Percentiles rank a stretch among this genome's conserved stretches.
Conservation (phyloP, 2,329 filamentous ascomycete species). For the Sporothrix sp. region DNA sequence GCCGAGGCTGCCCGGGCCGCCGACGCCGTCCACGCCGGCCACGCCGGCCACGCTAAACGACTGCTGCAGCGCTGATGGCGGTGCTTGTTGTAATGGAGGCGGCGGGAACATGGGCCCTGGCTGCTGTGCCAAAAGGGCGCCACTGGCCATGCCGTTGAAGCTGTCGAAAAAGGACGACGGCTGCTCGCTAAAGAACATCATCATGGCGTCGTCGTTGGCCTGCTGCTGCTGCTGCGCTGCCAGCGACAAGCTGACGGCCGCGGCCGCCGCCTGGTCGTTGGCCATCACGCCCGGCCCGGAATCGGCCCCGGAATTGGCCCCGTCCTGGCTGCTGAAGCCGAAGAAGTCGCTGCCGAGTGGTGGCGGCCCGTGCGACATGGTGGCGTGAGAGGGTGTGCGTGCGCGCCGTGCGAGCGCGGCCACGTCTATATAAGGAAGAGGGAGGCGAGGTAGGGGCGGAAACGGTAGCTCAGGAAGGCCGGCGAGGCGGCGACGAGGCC, state of each 20-base stretch:
- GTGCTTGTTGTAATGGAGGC: background rate
- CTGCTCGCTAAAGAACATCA: conserved; percentile 34
- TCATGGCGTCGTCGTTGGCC: conserved; percentile 27
- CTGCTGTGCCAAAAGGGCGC: background rate
- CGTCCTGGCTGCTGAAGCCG: conserved; percentile 10
- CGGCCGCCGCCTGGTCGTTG: conserved; percentile 17
- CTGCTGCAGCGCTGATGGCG: background rate
- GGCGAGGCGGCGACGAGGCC: background rate
- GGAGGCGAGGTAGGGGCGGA: background rate
- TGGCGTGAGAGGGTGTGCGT: background rate
- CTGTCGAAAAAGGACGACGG: conserved; percentile 25
- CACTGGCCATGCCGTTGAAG: conserved; percentile 9
- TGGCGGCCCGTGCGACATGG: conserved; percentile 7
- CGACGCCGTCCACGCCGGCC: background rate
- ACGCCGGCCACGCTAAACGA: too few species aligned
- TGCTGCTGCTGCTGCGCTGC: background rate
- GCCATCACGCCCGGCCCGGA: background rate
- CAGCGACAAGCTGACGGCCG: too few species aligned
- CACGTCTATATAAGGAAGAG: too few species aligned
- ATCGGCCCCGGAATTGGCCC: background rate
- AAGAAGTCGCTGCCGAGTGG: conserved; percentile 16
- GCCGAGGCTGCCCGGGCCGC: background rate
- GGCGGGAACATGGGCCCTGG: conserved; percentile 5
- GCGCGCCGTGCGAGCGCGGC: too few species aligned
- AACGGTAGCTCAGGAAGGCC: background rate